Evolutionary conservation across 345 rosid species (phyloP).

Genomic region (Lepidium aucheri): DNA sequence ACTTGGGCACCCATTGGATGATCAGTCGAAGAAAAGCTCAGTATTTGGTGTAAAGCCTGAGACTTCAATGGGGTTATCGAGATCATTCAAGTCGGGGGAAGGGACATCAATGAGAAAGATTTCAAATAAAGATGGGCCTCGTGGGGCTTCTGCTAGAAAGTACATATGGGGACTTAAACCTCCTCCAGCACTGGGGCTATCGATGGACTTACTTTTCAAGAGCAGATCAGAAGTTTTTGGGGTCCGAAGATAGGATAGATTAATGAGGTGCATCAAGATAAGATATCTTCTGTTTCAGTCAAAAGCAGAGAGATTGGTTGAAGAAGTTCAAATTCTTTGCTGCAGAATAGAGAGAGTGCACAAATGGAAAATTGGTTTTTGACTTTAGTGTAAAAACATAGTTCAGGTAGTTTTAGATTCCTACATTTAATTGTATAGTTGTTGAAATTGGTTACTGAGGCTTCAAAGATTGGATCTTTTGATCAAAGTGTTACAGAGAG

Average conservation of each 20-base stretch:
- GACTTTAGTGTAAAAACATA: slow-evolving; percentile 10
- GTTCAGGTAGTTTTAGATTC: slow-evolving; percentile 14
- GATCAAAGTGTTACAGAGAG: neutral
- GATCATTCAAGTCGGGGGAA: slow-evolving; percentile 28
- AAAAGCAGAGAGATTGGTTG: slow-evolving; percentile 1
- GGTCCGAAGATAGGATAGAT: slow-evolving; percentile 32
- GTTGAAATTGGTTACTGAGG: no score
- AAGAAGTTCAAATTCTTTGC: slow-evolving; percentile 20
- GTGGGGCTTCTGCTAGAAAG: slow-evolving; percentile 38
- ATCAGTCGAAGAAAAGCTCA: slow-evolving; percentile 37
- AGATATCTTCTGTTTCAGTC: neutral
- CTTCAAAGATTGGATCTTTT: neutral
- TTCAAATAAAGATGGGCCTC: slow-evolving; percentile 34
- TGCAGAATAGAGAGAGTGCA: slow-evolving; percentile 12
- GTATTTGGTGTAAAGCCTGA: slow-evolving; percentile 34
- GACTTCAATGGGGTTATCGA: slow-evolving; percentile 34
- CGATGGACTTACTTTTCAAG: slow-evolving; percentile 48
- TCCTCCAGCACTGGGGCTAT: slow-evolving; percentile 37
- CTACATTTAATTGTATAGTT: slow-evolving; percentile 11
- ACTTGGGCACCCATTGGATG: slow-evolving; percentile 41
- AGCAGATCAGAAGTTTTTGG: slow-evolving; percentile 53
- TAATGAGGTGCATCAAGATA: slow-evolving; percentile 1
- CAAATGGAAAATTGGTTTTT: slow-evolving; percentile 2
- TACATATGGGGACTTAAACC: slow-evolving; percentile 49
- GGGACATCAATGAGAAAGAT: slow-evolving; percentile 41